These are phyloP conservation scores for Knufia petricola DNA, from an alignment of 2,329 filamentous ascomycete genomes.

Conservation along the genomic window DNA sequence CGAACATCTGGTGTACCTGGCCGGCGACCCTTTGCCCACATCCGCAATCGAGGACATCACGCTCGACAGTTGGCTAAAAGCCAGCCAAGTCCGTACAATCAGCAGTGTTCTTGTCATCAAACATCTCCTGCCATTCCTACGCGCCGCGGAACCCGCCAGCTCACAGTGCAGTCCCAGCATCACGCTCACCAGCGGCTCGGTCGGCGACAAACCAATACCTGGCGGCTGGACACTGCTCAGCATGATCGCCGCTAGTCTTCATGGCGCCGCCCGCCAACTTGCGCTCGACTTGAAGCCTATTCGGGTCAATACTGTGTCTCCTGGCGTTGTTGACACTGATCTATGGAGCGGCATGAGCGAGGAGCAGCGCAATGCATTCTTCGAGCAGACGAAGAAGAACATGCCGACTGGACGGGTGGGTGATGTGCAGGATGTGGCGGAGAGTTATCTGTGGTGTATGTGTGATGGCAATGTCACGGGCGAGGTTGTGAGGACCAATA, in stretches of 20 bases:
- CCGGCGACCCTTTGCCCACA: slow-evolving; percentile 39
- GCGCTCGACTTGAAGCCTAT: slow-evolving; percentile 56
- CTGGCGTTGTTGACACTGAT: slow-evolving; percentile 45
- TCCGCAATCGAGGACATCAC: slow-evolving; percentile 35
- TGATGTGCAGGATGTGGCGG: slow-evolving; percentile 34
- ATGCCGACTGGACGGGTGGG: slow-evolving; percentile 29
- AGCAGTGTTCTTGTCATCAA: slow-evolving; percentile 46
- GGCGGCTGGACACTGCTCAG: slow-evolving; percentile 42
- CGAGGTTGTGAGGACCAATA: neutral
- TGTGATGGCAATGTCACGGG: slow-evolving; percentile 40
- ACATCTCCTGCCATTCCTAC: slow-evolving; percentile 34
- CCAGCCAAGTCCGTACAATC: slow-evolving; percentile 43
- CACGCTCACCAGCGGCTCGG: slow-evolving; percentile 47
- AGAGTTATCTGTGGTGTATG: slow-evolving; percentile 41
- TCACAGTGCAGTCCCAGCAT: slow-evolving; percentile 35
- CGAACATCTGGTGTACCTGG: slow-evolving; percentile 51
- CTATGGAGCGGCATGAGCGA: slow-evolving; percentile 28
- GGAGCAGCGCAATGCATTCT: slow-evolving; percentile 22
- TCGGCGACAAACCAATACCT: slow-evolving; percentile 42
- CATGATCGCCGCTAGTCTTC: slow-evolving; percentile 41
- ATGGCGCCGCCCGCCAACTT: slow-evolving; percentile 46
- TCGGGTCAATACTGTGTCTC: slow-evolving; percentile 53
- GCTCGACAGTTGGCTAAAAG: slow-evolving; percentile 33
- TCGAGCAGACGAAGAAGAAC: slow-evolving; percentile 16
- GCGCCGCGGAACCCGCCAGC: slow-evolving; percentile 23